Evolutionary conservation across 2,329 filamentous ascomycete species (phyloP).

Genomic region (Myriosclerotinia curreyana): DNA sequence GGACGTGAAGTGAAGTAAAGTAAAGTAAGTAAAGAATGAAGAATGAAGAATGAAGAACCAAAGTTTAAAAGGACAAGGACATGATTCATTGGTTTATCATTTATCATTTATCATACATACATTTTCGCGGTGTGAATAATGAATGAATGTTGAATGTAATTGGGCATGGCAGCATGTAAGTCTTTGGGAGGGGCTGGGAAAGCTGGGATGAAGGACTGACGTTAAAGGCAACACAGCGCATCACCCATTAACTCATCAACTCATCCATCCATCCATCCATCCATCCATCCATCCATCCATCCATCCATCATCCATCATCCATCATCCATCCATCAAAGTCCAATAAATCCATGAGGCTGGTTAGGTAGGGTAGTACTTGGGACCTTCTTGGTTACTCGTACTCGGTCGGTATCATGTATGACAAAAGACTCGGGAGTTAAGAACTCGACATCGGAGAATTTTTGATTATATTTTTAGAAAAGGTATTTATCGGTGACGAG

Average conservation of each 20-base stretch:
- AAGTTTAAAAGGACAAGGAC: no score
- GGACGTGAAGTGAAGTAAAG: background rate
- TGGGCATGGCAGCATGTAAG: background rate
- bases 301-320: no score
- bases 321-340: no score
- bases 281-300: background rate
- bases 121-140: constrained; percentile 4
- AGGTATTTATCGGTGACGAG: no score
- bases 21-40: background rate
- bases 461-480: no score
- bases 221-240: background rate
- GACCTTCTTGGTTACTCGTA: no score
- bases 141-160: constrained; percentile 9
- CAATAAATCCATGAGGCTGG: no score
- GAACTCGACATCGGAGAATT: no score
- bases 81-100: background rate
- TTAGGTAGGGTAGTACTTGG: no score
- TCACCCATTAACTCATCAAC: constrained; percentile 4
- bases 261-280: no score
- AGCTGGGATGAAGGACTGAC: background rate
- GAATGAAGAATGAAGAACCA: background rate
- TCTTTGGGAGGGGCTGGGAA: constrained; percentile 1
- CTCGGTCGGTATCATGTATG: no score
- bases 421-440: no score
- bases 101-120: background rate